These are phyloP conservation scores for Trichoderma sp. DNA, from an alignment of 2,329 filamentous ascomycete genomes.

Conservation along the genomic window DNA sequence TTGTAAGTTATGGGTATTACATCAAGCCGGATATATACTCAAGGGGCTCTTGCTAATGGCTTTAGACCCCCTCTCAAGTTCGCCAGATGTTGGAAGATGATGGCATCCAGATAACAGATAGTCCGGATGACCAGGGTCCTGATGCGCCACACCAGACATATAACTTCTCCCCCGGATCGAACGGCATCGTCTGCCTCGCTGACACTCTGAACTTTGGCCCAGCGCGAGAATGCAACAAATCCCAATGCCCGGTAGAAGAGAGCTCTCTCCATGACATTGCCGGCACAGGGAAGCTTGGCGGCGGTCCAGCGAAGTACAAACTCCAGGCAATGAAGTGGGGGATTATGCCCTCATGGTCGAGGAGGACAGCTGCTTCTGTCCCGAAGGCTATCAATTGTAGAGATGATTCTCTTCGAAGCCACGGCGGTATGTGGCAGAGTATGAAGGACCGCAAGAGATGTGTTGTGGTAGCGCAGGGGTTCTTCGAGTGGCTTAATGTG, in stretches of 20 bases:
- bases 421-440: slow-evolving; percentile 83
- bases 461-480: slow-evolving; percentile 84
- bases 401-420: slow-evolving; percentile 76
- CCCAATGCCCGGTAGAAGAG: slow-evolving; percentile 23
- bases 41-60: not conserved
- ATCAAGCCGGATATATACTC: not conserved
- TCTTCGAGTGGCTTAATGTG: slow-evolving; percentile 94
- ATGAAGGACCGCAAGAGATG: slow-evolving; percentile 92
- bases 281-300: slow-evolving; percentile 3
- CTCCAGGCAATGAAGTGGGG: slow-evolving; percentile 97
- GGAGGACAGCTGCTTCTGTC: slow-evolving; percentile 75
- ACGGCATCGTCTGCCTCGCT: slow-evolving; percentile 83
- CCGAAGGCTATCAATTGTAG: slow-evolving; percentile 93
- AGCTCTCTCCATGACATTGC: not conserved
- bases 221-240: slow-evolving; percentile 41
- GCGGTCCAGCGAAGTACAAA: slow-evolving; percentile 64
- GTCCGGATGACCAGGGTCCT: slow-evolving; percentile 69
- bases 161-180: slow-evolving; percentile 88
- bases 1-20: slow-evolving; percentile 35
- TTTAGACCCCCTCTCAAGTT: slow-evolving; percentile 64
- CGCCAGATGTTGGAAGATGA: slow-evolving; percentile 72
- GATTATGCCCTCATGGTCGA: slow-evolving; percentile 90
- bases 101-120: slow-evolving; percentile 71
- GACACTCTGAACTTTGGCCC: slow-evolving; percentile 66
- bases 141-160: slow-evolving; percentile 70